A percentile compares a stretch with the other conserved stretches of the same genome.
phyloP scores from a whole-genome alignment of 139 green algal species.

The Chloropicon primus region DNA sequence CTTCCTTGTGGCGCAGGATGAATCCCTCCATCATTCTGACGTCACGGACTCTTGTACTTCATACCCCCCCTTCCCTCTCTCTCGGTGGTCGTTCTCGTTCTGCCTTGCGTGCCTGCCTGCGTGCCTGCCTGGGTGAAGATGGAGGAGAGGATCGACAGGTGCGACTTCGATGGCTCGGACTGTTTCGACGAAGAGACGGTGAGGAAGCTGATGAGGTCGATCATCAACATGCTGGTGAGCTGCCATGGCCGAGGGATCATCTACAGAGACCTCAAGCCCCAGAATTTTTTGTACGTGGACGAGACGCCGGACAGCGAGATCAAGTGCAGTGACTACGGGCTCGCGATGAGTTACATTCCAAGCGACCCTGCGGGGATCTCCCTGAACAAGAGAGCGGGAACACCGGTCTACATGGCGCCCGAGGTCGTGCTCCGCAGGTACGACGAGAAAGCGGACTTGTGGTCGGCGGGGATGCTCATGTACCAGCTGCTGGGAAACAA shows the following conservation, averaged over 20 bases:
- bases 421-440: constrained; percentile 41
- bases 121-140: neutral
- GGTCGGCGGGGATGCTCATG: neutral
- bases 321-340: neutral
- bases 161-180: no score
- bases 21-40: neutral
- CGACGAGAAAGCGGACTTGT: neutral
- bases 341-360: neutral
- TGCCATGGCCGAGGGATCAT: neutral
- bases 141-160: neutral
- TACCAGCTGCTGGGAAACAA: neutral
- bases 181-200: neutral
- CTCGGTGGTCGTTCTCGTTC: no score
- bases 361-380: constrained; percentile 16
- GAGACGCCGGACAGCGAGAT: neutral
- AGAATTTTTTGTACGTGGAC: neutral
- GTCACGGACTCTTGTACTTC: no score
- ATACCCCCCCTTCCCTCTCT: no score
- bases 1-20: neutral
- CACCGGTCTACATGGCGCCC: constrained; percentile 78
- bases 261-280: neutral
- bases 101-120: neutral
- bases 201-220: neutral
- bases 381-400: constrained; percentile 36
- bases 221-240: neutral